Evolutionary conservation across 192 early-diverging fungal genomes (phyloP).

Genomic region (Mortierella claussenii): DNA sequence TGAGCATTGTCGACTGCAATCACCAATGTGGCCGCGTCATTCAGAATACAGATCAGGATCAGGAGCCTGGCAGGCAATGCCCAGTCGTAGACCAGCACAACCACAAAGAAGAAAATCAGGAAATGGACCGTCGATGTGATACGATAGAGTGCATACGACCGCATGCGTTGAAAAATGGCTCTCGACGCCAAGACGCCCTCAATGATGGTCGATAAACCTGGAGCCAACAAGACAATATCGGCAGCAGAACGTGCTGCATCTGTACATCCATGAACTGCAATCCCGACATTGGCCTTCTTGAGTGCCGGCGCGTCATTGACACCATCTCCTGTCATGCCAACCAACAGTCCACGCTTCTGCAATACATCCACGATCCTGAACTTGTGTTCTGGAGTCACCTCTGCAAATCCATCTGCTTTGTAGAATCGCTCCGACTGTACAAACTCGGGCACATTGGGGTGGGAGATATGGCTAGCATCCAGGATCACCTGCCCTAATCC

Average conservation of each 20-base stretch:
- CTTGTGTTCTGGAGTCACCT: constrained; percentile 97
- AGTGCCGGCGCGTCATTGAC: constrained; percentile 96
- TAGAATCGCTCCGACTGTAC: constrained; percentile 78
- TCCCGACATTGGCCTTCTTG: constrained; percentile 95
- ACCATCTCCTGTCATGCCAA: constrained; percentile 96
- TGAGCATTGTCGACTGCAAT: constrained; percentile 93
- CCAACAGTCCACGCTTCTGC: constrained; percentile 80
- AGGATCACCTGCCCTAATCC: constrained; percentile 89
- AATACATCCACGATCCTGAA: constrained; percentile 90
- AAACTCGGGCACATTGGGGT: constrained; percentile 72
- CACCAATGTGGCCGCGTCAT: constrained; percentile 88
- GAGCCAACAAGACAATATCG: constrained; percentile 90
- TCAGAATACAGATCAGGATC: constrained; percentile 90
- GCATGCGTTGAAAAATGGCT: constrained; percentile 92
- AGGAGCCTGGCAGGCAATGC: constrained; percentile 83
- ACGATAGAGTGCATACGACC: constrained; percentile 88
- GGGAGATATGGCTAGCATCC: constrained; percentile 79
- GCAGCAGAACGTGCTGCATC: constrained; percentile 93
- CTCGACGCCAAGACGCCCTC: constrained; percentile 88
- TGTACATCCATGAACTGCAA: constrained; percentile 92
- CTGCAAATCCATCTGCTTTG: constrained; percentile 92
- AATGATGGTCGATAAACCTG: constrained; percentile 89
- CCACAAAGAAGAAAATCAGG: constrained; percentile 92
- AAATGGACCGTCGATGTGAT: constrained; percentile 96
- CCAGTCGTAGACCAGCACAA: constrained; percentile 84